phyloP scores from a whole-genome alignment of 2,329 filamentous ascomycete species.

The Alternaria tenuissima region DNA sequence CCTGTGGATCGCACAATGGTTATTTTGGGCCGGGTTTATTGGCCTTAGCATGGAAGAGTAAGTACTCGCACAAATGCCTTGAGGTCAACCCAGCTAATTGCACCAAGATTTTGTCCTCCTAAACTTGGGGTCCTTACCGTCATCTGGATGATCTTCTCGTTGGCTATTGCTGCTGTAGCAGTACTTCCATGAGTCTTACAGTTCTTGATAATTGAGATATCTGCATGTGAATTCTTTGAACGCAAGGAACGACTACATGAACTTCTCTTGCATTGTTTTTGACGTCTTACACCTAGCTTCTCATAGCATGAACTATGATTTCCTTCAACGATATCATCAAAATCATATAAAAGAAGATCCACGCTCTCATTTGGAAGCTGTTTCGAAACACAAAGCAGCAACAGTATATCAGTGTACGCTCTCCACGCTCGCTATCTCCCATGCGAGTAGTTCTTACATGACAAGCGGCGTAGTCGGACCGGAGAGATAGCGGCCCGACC shows the following conservation, averaged over 20 bases:
- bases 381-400: too few species aligned
- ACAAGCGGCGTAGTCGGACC: too few species aligned
- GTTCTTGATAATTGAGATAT: background rate
- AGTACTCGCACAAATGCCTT: background rate
- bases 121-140: background rate
- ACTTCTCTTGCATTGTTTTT: background rate
- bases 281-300: too few species aligned
- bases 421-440: too few species aligned
- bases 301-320: background rate
- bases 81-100: background rate
- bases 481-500: too few species aligned
- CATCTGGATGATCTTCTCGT: background rate
- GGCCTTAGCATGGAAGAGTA: background rate
- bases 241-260: background rate
- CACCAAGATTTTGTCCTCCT: background rate
- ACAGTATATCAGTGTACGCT: too few species aligned
- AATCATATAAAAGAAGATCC: background rate
- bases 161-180: background rate
- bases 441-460: too few species aligned
- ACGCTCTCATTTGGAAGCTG: too few species aligned
- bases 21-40: background rate
- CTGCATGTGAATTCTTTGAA: background rate
- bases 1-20: background rate
- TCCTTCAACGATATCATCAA: background rate
- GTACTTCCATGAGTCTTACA: background rate